phyloP scores from a whole-genome alignment of 2,329 filamentous ascomycete species.

The Fusarium sp. region DNA sequence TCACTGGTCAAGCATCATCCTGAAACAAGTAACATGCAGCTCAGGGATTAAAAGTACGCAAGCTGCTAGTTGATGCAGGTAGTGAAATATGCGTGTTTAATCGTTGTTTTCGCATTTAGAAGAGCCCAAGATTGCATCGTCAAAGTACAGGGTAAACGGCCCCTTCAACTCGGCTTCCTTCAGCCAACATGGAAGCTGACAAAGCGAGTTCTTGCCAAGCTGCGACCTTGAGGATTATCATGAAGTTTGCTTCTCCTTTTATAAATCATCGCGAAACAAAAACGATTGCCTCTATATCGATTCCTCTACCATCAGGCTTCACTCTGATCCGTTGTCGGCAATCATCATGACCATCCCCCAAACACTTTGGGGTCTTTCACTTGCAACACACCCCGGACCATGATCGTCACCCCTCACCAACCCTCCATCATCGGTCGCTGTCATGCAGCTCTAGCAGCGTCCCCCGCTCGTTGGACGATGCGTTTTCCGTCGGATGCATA shows the following conservation, averaged over 20 bases:
- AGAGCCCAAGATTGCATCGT: background rate
- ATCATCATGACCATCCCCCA: slow-evolving; percentile 27
- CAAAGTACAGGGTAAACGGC: slow-evolving; percentile 22
- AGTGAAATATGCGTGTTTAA: background rate
- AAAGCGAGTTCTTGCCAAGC: slow-evolving; percentile 3
- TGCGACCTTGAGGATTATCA: background rate
- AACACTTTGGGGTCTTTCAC: slow-evolving; percentile 26
- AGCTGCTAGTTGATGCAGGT: background rate
- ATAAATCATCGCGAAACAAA: background rate
- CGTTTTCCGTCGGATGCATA: background rate
- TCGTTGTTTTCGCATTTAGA: background rate
- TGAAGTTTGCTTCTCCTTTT: background rate
- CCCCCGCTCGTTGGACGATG: slow-evolving; percentile 24
- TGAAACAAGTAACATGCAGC: background rate
- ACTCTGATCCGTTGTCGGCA: slow-evolving; percentile 4
- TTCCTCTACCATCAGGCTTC: background rate
- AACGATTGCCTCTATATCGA: background rate
- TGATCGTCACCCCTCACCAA: slow-evolving; percentile 24
- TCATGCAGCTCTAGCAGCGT: slow-evolving; percentile 8
- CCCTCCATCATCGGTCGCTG: slow-evolving; percentile 21
- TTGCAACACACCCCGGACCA: background rate
- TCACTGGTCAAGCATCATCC: background rate
- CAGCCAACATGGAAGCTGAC: slow-evolving; percentile 2
- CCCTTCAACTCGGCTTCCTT: background rate
- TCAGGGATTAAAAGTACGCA: background rate